A percentile compares a stretch with the other conserved stretches of the same genome.
Evolutionary conservation across 352 stramenopile species (phyloP).

Genomic region (Phytophthora vignae): DNA sequence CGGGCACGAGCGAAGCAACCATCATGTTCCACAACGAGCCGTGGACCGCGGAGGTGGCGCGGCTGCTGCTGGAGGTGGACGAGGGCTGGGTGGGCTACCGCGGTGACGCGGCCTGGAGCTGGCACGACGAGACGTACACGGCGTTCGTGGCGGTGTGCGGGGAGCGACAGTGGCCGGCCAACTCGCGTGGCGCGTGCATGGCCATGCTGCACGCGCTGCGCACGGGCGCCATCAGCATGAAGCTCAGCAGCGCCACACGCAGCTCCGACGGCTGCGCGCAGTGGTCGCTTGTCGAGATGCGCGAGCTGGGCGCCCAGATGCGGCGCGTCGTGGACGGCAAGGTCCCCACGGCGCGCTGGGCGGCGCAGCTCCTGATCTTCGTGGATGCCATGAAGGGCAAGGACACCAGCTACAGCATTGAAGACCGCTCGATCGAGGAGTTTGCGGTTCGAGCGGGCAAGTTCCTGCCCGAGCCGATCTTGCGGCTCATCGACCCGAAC

Average conservation of each 20-base stretch:
- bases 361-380: conserved; percentile 17
- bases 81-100: conserved; percentile 38
- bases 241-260: conserved; percentile 19
- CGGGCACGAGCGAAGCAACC: conserved; percentile 1
- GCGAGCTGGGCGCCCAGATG: conserved; percentile 36
- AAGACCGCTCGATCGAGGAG: conserved; percentile 26
- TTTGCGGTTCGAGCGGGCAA: conserved; percentile 26
- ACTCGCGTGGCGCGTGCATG: conserved; percentile 23
- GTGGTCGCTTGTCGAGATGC: conserved; percentile 39
- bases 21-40: conserved; percentile 27
- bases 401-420: conserved; percentile 15
- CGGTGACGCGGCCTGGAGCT: conserved; percentile 24
- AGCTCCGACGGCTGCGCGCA: conserved; percentile 29
- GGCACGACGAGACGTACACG: conserved; percentile 31
- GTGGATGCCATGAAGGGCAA: conserved; percentile 27
- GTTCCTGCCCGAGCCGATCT: conserved; percentile 17
- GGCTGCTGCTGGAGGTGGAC: conserved; percentile 38
- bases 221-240: conserved; percentile 30
- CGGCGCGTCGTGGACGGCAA: conserved; percentile 17
- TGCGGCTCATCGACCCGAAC: conserved; percentile 17
- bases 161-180: conserved; percentile 30
- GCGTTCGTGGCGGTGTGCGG: conserved; percentile 18
- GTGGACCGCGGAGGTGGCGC: conserved; percentile 31
- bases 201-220: conserved; percentile 32
- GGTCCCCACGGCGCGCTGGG: conserved; percentile 16